These are phyloP conservation scores for Aspergillus ibericus DNA, from an alignment of 2,329 filamentous ascomycete species.

Conservation along the genomic window DNA sequence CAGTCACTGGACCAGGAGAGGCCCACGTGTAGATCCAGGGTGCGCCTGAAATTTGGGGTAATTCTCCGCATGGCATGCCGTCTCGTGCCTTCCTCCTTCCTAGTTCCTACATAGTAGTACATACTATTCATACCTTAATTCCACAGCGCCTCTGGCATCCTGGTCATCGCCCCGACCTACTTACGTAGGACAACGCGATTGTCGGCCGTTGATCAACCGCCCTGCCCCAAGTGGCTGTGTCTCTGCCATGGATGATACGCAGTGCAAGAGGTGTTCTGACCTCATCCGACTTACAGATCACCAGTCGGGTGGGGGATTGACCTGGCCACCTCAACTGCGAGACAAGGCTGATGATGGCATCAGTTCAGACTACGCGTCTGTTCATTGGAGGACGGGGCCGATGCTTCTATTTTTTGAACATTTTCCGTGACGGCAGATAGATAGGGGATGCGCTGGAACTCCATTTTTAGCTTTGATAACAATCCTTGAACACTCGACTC, in stretches of 20 bases:
- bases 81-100: too few species aligned
- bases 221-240: too few species aligned
- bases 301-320: background rate
- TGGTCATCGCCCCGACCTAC: too few species aligned
- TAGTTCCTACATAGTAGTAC: background rate
- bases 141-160: too few species aligned
- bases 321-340: background rate
- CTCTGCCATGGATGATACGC: background rate
- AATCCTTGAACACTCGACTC: too few species aligned
- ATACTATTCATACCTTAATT: background rate
- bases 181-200: background rate
- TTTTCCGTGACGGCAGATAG: too few species aligned
- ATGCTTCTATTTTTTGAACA: background rate
- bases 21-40: conserved; percentile 1
- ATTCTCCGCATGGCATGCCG: background rate
- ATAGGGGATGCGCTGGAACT: too few species aligned
- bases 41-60: background rate
- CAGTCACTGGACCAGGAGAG: background rate
- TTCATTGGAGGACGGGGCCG: background rate
- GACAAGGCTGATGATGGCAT: background rate
- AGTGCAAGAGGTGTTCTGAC: background rate
- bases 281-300: background rate
- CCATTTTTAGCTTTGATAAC: too few species aligned
- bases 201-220: too few species aligned
- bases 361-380: too few species aligned